phyloP scores from a whole-genome alignment of 2,329 filamentous ascomycete species.

The Talaromyces sp. region DNA sequence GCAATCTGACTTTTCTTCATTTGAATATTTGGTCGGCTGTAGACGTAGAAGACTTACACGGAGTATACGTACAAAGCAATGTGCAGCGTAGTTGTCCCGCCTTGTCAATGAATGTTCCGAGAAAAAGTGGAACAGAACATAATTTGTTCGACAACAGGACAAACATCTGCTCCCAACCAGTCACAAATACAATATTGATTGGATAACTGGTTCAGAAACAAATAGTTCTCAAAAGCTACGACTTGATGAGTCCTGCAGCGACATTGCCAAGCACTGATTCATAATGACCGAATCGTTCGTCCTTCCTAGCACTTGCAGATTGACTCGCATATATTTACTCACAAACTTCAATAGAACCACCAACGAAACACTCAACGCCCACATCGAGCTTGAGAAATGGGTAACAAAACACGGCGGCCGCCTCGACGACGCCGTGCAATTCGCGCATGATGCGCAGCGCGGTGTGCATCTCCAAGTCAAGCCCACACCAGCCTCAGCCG shows the following conservation, averaged over 20 bases:
- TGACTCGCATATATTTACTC: background rate
- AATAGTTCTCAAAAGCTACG: background rate
- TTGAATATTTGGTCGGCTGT: background rate
- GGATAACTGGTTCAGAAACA: background rate
- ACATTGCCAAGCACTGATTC: background rate
- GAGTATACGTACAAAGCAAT: too few species aligned
- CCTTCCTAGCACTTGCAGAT: too few species aligned
- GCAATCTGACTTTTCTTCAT: conserved; percentile 1
- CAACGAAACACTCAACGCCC: conserved; percentile 17
- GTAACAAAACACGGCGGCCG: conserved; percentile 31
- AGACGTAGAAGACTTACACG: background rate
- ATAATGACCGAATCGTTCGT: background rate
- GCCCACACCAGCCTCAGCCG: conserved; percentile 9
- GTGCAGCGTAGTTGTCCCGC: background rate
- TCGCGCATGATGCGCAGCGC: conserved; percentile 32
- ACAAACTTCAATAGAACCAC: conserved; percentile 9
- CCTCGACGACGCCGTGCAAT: conserved; percentile 32
- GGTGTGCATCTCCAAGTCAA: conserved; percentile 38
- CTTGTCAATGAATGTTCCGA: background rate
- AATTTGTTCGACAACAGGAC: background rate
- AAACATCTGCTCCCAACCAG: background rate
- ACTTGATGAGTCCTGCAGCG: background rate
- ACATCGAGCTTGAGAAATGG: conserved; percentile 33
- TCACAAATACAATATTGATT: background rate
- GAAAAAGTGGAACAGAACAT: conserved; percentile 4